Evolutionary conservation across 768 basidiomycete species (phyloP), one percentile per base, ranked within the genome.

Genomic region (Russula sp.): DNA sequence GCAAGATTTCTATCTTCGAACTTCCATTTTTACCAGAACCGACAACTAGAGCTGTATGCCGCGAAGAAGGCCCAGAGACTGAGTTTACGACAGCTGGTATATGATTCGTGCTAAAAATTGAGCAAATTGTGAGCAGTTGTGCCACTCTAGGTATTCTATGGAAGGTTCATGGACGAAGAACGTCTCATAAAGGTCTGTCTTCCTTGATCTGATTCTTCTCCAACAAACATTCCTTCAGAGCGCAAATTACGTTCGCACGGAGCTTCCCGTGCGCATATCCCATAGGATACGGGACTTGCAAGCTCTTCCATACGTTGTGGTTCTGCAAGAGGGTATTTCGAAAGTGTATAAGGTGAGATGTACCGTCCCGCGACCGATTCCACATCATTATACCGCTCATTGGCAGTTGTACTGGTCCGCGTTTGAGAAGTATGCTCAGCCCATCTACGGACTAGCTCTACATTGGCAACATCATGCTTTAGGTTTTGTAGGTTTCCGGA

Each of bases 201-300:
- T 57, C 36, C 28, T 51, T 48, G 28, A 50, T 62, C 34, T 22
- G 58, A 9, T 48, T 14, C 34, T n/a, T n/a, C 54, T 55, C 55
- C 24, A 48, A 20, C 53, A 26, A 51, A 26, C 26, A 34, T 14
- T 26, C 28, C 10, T 52, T 26, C 57, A 94, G 92, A 92, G 89
- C 67, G 92, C 90, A 59, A 94, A 94, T 73, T 92, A 94, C 75
- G 91, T 96, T 49, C 85, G 92, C 57, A 90, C 89, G 5, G 93
- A 96, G 71, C 76, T 96, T 7, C 93, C 94, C 11, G 85, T 93
- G 16, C 85, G 93, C 42, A 89, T 94, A 70, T 88, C 92, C 5
- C 93, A 95, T 73, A 83, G 94, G 53, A 76, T 95, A 64, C 84
- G 90, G 62, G 94, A 96, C 71, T 79, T 96, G 69, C 94, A 96